Evolutionary conservation across 306 rosid species (phyloP).

Genomic region (Prunus salicina): DNA sequence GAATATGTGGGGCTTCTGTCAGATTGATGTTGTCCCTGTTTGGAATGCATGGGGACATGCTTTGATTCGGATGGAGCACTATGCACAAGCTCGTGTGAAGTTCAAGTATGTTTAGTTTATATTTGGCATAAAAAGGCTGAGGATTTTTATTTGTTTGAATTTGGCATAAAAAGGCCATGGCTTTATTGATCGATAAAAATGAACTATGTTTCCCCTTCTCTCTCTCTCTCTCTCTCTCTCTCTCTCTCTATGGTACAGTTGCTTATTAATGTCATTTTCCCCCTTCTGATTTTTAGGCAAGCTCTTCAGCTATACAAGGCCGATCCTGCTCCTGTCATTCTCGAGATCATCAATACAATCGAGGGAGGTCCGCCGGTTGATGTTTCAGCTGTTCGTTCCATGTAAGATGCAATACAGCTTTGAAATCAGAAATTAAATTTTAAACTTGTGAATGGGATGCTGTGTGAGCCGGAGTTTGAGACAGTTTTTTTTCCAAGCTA

Average conservation of each 20-base stretch:
- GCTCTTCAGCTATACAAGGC: slow-evolving; percentile 91
- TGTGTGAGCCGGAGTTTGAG: slow-evolving; percentile 17
- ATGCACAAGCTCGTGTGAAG: slow-evolving; percentile 95
- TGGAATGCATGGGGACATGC: slow-evolving; percentile 99
- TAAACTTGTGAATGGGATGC: slow-evolving; percentile 5
- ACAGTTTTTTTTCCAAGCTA: not conserved
- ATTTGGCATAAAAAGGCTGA: slow-evolving; percentile 2
- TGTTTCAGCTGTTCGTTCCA: slow-evolving; percentile 91
- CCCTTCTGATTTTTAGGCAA: slow-evolving; percentile 67
- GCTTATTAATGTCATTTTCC: slow-evolving; percentile 7
- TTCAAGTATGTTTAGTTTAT: slow-evolving; percentile 63
- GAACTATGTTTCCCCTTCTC: not conserved
- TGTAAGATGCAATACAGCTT: slow-evolving; percentile 66
- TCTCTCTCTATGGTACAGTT: not conserved
- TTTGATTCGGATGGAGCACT: slow-evolving; percentile 93
- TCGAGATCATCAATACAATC: slow-evolving; percentile 87
- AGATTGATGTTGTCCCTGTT: slow-evolving; percentile 97
- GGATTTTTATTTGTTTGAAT: not conserved
- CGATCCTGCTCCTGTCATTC: slow-evolving; percentile 76
- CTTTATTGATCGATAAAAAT: too few species aligned
- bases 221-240: too few species aligned
- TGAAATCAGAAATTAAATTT: not conserved
- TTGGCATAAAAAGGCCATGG: too few species aligned
- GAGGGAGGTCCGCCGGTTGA: slow-evolving; percentile 98
- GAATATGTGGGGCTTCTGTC: slow-evolving; percentile 30